A percentile compares a stretch with the other conserved stretches of the same genome.
phyloP scores from a whole-genome alignment of 345 rosid genomes.

The Linum usitatissimum region DNA sequence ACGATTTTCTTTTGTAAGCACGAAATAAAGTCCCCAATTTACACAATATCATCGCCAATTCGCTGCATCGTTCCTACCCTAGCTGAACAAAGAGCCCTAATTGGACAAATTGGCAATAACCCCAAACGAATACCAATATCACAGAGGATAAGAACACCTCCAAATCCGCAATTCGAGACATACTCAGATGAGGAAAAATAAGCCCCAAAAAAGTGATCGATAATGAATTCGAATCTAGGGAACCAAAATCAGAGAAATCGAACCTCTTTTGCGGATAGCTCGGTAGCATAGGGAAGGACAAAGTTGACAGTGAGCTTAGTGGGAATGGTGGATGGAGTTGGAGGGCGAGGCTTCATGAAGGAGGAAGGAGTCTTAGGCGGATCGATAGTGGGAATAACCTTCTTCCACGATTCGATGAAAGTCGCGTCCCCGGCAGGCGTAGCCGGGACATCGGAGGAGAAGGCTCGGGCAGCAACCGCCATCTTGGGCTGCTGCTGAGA shows the following conservation, averaged over 20 bases:
- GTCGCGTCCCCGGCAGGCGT: slow-evolving; percentile 20
- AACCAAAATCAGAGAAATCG: not conserved
- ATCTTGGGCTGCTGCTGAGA: not conserved
- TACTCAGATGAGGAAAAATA: not conserved
- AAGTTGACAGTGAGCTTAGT: slow-evolving; percentile 77
- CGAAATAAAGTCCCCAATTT: not conserved
- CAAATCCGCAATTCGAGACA: not conserved
- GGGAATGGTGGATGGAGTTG: slow-evolving; percentile 52
- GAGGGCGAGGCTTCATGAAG: slow-evolving; percentile 39
- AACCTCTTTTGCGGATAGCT: slow-evolving; percentile 35
- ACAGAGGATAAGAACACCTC: not conserved
- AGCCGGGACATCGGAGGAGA: slow-evolving; percentile 26
- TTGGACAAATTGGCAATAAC: not conserved
- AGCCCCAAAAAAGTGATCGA: not conserved
- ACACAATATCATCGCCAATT: not conserved
- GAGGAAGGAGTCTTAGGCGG: slow-evolving; percentile 40
- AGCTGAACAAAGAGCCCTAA: not conserved
- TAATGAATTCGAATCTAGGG: not conserved
- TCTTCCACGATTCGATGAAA: slow-evolving; percentile 39
- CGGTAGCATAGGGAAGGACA: slow-evolving; percentile 57
- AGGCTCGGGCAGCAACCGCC: slow-evolving; percentile 8
- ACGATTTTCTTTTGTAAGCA: not conserved
- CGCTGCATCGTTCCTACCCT: not conserved
- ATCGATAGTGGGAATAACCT: slow-evolving; percentile 27
- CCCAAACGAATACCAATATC: not conserved